Evolutionary conservation across 176 grass and related monocot species (phyloP), one percentile per base, ranked within the genome.

Genomic region (Oryza punctata): DNA sequence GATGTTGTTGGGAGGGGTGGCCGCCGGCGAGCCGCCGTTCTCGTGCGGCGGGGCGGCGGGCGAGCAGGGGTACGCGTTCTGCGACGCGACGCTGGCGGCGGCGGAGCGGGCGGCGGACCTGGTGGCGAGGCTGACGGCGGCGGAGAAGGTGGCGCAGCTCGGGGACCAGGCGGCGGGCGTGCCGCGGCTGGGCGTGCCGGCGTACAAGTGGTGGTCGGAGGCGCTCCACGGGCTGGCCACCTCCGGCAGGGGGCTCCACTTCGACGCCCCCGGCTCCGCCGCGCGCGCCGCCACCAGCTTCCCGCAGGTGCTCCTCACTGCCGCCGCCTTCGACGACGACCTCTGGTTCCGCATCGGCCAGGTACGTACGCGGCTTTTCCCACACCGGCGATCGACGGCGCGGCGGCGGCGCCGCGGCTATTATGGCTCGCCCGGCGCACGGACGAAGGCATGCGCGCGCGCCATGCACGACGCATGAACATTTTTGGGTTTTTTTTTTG

Each of bases 181-280:
- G 12, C 64, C 81, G 3, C 80, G 94, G 30, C 92, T 97, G 11
- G 90, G 78, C 11, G 78, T 94, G 7, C 92, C 90, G 11, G 12
- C 75, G 9, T 97, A 94, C 85, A 88, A 89, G 82, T 97, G 94
- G 94, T 94, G 94, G 94, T 89, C 80, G 7, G 92, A 97, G 78
- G 85, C 88, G 70, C 69, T 97, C n/a, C 92, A 97, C 74, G 92
- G 94, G 44, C 78, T 97, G 73, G 86, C 94, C 13, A 77, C 78
- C 44, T 89, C 85, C 75, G 92, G 90, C 18, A 69, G 21, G 11
- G 94, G 88, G 3, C 83, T 90, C 26, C 69, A 75, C 44, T 82
- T 87, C 52, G 52, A 57, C 52, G 52, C 21, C 18, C 52, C 52
- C 1, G 52, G 52, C 6, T 57, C 65, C 60, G 66, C 80, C 69